Evolutionary conservation across 2,329 filamentous ascomycete species (phyloP).

Genomic region (Fusarium sp.): DNA sequence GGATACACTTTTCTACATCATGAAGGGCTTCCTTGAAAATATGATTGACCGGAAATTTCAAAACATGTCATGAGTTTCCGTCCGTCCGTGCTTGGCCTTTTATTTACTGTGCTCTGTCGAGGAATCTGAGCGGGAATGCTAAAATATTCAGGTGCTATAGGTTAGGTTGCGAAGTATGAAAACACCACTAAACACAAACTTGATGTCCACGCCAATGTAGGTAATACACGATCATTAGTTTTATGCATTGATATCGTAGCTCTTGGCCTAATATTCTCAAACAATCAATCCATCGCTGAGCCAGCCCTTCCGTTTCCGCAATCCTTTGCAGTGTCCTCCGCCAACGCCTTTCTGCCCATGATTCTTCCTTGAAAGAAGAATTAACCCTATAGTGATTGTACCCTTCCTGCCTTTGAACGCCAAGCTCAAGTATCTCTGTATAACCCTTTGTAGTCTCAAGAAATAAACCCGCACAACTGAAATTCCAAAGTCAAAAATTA

Average conservation of each 20-base stretch:
- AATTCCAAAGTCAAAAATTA: constrained; percentile 19
- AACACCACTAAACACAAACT: neutral
- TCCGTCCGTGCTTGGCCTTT: neutral
- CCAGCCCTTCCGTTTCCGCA: constrained; percentile 16
- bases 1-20: constrained; percentile 4
- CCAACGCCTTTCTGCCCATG: constrained; percentile 42
- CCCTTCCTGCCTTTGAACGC: constrained; percentile 44
- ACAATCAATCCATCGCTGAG: constrained; percentile 23
- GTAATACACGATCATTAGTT: constrained; percentile 23
- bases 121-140: neutral
- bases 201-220: neutral
- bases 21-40: constrained; percentile 6
- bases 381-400: constrained; percentile 28
- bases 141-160: neutral
- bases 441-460: constrained; percentile 38
- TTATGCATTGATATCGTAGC: constrained; percentile 45
- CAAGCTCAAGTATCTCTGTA: constrained; percentile 44
- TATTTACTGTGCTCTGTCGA: neutral
- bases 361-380: constrained; percentile 23
- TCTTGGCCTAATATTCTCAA: constrained; percentile 20
- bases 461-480: constrained; percentile 18
- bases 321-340: constrained; percentile 10
- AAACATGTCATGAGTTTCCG: neutral
- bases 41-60: constrained; percentile 1
- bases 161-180: neutral